phyloP scores from a whole-genome alignment of 306 rosid genomes.

The Fragaria iinumae region DNA sequence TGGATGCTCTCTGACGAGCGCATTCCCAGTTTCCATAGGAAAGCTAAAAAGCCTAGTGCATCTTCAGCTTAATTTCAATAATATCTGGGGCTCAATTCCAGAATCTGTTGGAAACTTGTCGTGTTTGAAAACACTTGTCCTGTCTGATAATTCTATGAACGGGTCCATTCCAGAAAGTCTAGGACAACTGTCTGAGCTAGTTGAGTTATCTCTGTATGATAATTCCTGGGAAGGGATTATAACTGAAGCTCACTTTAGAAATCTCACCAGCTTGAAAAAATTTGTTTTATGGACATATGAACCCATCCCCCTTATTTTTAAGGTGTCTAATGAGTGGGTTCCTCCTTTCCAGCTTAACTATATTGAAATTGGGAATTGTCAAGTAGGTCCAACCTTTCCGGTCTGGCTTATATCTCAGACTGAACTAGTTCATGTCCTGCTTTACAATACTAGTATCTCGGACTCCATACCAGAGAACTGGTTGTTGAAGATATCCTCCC shows the following conservation, averaged over 20 bases:
- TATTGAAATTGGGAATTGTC: not conserved
- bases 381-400: not conserved
- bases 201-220: not conserved
- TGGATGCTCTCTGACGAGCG: not conserved
- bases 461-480: not conserved
- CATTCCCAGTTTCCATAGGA: not conserved
- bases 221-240: not conserved
- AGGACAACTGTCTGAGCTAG: slow-evolving; percentile 1
- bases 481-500: not conserved
- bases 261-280: not conserved
- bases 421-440: not conserved
- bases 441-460: not conserved
- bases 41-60: not conserved
- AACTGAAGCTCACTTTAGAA: not conserved
- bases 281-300: not conserved
- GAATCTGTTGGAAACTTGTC: slow-evolving; percentile 32
- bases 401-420: not conserved
- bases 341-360: not conserved
- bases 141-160: not conserved
- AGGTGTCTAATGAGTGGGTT: not conserved
- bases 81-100: slow-evolving; percentile 11
- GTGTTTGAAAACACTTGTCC: not conserved
- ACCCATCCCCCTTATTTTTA: not conserved
- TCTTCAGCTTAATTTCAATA: not conserved
- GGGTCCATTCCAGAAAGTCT: not conserved